A percentile compares a stretch with the other conserved stretches of the same genome.
Conservation (phyloP, 768 basidiomycete species). For the Gyrodon lividus region DNA sequence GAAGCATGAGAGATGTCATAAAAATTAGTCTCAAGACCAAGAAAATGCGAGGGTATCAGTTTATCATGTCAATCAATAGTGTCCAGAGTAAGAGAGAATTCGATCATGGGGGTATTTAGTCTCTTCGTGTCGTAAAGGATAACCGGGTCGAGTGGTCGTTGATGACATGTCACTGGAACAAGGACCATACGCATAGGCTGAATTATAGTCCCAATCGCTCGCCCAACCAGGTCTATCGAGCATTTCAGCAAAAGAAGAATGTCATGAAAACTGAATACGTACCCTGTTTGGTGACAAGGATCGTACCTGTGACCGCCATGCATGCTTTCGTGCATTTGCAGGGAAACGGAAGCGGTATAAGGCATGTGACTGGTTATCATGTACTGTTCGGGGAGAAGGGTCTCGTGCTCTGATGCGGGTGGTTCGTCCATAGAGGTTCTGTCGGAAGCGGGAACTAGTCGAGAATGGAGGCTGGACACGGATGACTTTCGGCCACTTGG, state of each 20-base stretch:
- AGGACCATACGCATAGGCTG: constrained; percentile 8
- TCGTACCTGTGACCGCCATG: neutral
- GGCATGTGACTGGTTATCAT: neutral
- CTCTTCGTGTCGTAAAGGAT: constrained; percentile 3
- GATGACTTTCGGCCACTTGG: constrained; percentile 11
- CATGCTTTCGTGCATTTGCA: constrained; percentile 3
- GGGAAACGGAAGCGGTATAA: constrained; percentile 4
- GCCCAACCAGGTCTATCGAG: constrained; percentile 12
- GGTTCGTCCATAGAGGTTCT: constrained; percentile 6
- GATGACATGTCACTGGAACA: neutral
- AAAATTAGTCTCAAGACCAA: constrained; percentile 1
- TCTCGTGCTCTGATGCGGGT: neutral
- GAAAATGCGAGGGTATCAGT: constrained; percentile 1
- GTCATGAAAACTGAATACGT: neutral
- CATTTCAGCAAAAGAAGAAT: neutral
- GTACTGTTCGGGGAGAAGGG: constrained; percentile 4
- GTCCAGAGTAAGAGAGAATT: constrained; percentile 10
- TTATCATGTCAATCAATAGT: constrained; percentile 7
- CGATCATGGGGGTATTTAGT: constrained; percentile 5
- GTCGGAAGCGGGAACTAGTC: constrained; percentile 8
- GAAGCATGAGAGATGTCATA: neutral
- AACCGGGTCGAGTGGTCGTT: constrained; percentile 1
- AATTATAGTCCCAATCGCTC: constrained; percentile 20
- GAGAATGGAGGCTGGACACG: constrained; percentile 10
- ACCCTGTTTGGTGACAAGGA: constrained; percentile 13